Evolutionary conservation across 139 green algal species (phyloP).

Genomic region (Auxenochlorella pyrenoidosa): DNA sequence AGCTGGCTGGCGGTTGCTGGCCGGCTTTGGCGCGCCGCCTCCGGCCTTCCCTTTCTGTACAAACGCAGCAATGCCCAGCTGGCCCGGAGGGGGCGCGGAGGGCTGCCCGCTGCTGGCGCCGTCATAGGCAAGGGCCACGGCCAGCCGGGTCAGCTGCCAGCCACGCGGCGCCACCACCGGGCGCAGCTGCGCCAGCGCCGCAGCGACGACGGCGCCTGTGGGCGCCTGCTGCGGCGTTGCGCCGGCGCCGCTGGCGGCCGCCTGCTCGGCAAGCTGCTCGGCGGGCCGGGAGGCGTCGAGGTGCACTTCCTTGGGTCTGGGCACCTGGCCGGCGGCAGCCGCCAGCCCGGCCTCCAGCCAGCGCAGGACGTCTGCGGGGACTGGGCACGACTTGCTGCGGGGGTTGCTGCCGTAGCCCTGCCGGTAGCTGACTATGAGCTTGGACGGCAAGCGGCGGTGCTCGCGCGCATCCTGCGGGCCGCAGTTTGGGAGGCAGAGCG

Average conservation of each 20-base stretch:
- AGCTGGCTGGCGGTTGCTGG: not conserved
- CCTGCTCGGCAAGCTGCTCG: not conserved
- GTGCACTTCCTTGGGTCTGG: too few relatives aligned
- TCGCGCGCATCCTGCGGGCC: constrained; percentile 34
- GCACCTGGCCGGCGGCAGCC: not conserved
- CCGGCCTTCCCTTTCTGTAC: not conserved
- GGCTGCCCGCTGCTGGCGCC: not conserved
- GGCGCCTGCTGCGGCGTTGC: not conserved
- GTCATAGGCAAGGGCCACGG: not conserved
- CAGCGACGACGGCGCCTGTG: not conserved
- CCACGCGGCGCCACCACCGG: not conserved
- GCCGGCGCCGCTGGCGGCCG: not conserved
- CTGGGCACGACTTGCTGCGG: constrained; percentile 14
- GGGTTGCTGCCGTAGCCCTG: constrained; percentile 51
- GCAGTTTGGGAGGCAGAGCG: too few relatives aligned
- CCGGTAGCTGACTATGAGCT: constrained; percentile 53
- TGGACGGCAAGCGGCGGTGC: constrained; percentile 51
- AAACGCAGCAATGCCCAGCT: constrained; percentile 12
- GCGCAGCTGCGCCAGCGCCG: constrained; percentile 8
- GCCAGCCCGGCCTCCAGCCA: constrained; percentile 12
- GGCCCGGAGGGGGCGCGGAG: not conserved
- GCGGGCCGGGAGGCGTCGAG: too few relatives aligned
- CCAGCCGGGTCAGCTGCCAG: constrained; percentile 28
- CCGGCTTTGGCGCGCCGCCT: not conserved
- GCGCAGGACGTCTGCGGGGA: not conserved